phyloP scores from a whole-genome alignment of 352 stramenopile species.

The Globisporangium emineosum region DNA sequence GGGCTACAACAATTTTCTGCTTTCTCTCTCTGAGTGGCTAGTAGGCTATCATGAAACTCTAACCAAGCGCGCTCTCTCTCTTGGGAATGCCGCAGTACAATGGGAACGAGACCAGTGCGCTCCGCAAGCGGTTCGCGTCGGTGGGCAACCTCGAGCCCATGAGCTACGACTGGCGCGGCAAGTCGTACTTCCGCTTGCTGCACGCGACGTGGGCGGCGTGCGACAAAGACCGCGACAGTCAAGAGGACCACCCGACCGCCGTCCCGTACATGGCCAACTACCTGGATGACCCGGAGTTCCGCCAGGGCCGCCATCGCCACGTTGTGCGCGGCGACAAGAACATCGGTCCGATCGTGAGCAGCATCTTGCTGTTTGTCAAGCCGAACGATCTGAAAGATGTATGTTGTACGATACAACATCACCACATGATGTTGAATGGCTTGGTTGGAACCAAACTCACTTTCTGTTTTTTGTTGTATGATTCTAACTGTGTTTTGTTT shows the following conservation, averaged over 20 bases:
- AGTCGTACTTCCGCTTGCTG: conserved; percentile 83
- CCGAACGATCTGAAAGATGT: conserved; percentile 92
- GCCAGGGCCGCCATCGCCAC: conserved; percentile 76
- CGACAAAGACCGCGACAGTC: conserved; percentile 63
- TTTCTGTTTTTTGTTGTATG: not conserved
- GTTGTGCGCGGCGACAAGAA: conserved; percentile 85
- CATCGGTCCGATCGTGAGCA: conserved; percentile 91
- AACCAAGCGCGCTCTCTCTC: not conserved
- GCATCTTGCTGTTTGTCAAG: conserved; percentile 95
- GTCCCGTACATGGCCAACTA: conserved; percentile 72
- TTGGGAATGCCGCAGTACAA: too few relatives aligned
- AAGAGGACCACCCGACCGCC: conserved; percentile 65
- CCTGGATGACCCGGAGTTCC: conserved; percentile 81
- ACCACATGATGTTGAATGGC: not conserved
- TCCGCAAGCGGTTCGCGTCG: conserved; percentile 59
- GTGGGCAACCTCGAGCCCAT: conserved; percentile 47
- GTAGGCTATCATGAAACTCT: not conserved
- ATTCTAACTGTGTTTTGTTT: too few relatives aligned
- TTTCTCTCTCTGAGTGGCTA: not conserved
- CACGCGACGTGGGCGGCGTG: conserved; percentile 76
- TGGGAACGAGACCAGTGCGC: conserved; percentile 56
- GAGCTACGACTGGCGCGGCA: conserved; percentile 83
- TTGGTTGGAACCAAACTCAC: not conserved
- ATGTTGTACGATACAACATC: not conserved
- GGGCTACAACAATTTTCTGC: too few relatives aligned